Base-by-base conservation (phyloP, 805 yeast genomes). In the Wickerhamiella shivajii region DNA sequence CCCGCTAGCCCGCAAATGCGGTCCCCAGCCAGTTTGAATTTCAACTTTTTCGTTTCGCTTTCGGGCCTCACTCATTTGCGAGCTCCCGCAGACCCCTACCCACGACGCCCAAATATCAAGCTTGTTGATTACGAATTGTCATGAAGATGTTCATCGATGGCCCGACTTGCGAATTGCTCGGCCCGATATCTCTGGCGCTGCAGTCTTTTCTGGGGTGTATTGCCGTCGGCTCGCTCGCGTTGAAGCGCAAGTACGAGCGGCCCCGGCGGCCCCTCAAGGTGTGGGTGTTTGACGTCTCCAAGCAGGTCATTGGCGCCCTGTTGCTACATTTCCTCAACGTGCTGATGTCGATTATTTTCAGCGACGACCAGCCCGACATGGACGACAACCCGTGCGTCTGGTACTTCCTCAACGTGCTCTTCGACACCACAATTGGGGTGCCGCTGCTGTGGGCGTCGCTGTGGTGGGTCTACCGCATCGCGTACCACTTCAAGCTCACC, bases 391-490 rank as follows among this genome's bases (percentile, higher is more conserved):
- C 94, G 6, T 90, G 97, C 55, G 87, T 81, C 45, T 90, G 95
- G 90, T 87, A 90, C 59, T 87, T 87, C 50, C 60, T 90, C 35
- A 87, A 80, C 47, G 67, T 87, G 24, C 64, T 87, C 18, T 69
- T 87, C 50, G 98, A 87, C 53, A 85, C 97, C 26, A 87, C 98
- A 0, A 66, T 85, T 5, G 98, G 98, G 1, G 87, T 87, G 2
- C 92, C 92, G 5, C 68, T 87, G 2, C 57, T 78, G 17, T 78
- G 80, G 71, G 53, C 54, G 5, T 55, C 61, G 16, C 61, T 85
- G 18, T 45, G 44, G 44, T 43, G 44, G 35, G 41, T 44, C 13
- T 66, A 66, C 38, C 56, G 53, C 11, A 34, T 61, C 2, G 67
- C 69, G 14, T 60, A 59, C 41, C 48, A 47, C 20, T 44, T 65